Conservation (phyloP, 1,139 yeast species). For the Blastobotrys arbuscula region DNA sequence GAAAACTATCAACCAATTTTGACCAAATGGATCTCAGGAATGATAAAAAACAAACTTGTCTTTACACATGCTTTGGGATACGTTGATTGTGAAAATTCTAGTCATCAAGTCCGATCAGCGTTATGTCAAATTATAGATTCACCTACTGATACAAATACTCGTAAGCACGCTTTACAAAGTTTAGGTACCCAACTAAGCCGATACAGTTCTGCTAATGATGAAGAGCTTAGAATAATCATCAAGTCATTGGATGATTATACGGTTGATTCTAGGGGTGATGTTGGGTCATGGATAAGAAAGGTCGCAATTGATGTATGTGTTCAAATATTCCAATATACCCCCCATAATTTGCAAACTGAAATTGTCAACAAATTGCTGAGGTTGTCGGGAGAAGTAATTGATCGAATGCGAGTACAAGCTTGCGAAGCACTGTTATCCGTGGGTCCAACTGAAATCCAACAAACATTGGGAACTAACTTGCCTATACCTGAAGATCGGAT, state of each 20-base stretch:
- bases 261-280: constrained; percentile 37
- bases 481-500: constrained; percentile 15
- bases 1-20: not conserved
- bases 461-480: not conserved
- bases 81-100: not conserved
- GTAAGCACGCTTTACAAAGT: constrained; percentile 16
- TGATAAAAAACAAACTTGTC: not conserved
- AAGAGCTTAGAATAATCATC: constrained; percentile 15
- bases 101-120: not conserved
- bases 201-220: not conserved
- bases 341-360: constrained; percentile 13
- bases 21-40: constrained; percentile 2
- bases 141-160: constrained; percentile 2
- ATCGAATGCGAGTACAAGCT: constrained; percentile 33
- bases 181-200: constrained; percentile 8
- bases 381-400: constrained; percentile 49
- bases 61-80: constrained; percentile 5
- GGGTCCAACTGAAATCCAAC: not conserved
- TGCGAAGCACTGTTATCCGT: not conserved
- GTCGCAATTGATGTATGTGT: constrained; percentile 38
- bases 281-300: constrained; percentile 63
- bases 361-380: constrained; percentile 43
- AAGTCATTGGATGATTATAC: constrained; percentile 34
- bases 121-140: not conserved
- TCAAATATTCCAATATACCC: not conserved